Evolutionary conservation across 148 eudicot species (phyloP).

Genomic region (Rhododendron vialii): DNA sequence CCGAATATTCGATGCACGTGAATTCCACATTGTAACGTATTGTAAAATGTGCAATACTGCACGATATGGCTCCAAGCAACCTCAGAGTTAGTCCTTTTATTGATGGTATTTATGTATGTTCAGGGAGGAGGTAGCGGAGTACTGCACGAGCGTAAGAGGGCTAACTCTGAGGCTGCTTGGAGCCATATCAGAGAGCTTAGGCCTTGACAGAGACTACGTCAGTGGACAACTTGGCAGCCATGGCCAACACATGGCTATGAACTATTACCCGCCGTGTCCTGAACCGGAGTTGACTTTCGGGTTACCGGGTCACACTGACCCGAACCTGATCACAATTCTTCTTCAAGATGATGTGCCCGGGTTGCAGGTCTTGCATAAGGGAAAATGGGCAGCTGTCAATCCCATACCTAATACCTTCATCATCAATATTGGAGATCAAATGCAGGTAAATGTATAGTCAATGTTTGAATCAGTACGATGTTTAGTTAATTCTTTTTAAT

Average conservation of each 20-base stretch:
- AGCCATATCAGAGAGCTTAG: conserved; percentile 22
- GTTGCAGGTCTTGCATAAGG: conserved; percentile 12
- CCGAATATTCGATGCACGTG: too few relatives aligned
- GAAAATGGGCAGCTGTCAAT: conserved; percentile 17
- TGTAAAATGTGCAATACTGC: too few relatives aligned
- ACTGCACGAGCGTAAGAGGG: conserved; percentile 16
- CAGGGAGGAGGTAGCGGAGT: conserved; percentile 19
- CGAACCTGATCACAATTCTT: conserved; percentile 17
- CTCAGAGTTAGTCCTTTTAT: too few relatives aligned
- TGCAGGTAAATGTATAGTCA: conserved; percentile 5
- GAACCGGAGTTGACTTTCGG: conserved; percentile 21
- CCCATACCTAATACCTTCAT: conserved; percentile 22
- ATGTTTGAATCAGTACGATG: neutral
- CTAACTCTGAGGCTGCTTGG: conserved; percentile 12
- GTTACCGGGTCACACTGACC: conserved; percentile 18
- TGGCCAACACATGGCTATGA: conserved; percentile 25
- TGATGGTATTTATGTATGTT: neutral
- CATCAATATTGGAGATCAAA: conserved; percentile 21
- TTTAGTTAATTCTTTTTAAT: neutral
- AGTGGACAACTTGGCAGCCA: conserved; percentile 16
- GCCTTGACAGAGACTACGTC: conserved; percentile 9
- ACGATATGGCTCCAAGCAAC: too few relatives aligned
- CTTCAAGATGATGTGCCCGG: conserved; percentile 27
- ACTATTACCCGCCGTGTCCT: conserved; percentile 24
- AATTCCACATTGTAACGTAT: too few relatives aligned